These are phyloP conservation scores for Cladosporium cucumerinum DNA, from an alignment of 2,329 filamentous ascomycete genomes.

Conservation along the genomic window DNA sequence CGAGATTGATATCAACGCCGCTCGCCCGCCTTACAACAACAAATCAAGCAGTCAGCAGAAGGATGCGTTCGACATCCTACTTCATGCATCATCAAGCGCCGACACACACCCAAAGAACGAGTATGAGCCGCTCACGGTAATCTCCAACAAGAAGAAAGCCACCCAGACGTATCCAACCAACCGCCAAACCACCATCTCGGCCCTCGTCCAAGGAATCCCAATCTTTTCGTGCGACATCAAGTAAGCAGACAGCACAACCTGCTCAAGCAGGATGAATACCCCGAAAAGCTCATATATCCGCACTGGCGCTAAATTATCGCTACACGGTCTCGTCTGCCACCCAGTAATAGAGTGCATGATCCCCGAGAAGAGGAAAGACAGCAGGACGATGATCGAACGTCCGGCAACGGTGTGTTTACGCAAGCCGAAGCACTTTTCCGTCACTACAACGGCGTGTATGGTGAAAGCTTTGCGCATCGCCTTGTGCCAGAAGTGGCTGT, in stretches of 20 bases:
- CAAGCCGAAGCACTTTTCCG: background rate
- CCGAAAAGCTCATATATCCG: background rate
- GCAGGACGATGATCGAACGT: conserved; percentile 1
- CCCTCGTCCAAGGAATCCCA: conserved; percentile 6
- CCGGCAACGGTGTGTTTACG: background rate
- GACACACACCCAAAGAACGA: background rate
- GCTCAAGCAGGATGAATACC: conserved; percentile 1
- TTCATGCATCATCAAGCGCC: background rate
- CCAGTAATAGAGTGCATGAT: conserved; percentile 11
- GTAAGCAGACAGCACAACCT: background rate
- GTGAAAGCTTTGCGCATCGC: conserved; percentile 15
- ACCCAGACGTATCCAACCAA: conserved; percentile 6
- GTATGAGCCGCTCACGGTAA: background rate
- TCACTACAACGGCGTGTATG: conserved; percentile 1
- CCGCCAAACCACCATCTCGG: conserved; percentile 6
- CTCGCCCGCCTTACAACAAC: background rate
- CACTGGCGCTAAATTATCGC: background rate
- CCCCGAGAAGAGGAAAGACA: conserved; percentile 11
- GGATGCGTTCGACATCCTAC: background rate
- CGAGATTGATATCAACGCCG: background rate
- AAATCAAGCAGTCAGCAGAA: background rate
- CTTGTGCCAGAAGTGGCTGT: conserved; percentile 17
- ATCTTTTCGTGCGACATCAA: background rate
- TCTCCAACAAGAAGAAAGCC: conserved; percentile 7
- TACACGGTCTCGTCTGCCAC: conserved; percentile 3